Base-by-base conservation (phyloP, 805 yeast genomes). In the Starmerella potacharoeniae region DNA sequence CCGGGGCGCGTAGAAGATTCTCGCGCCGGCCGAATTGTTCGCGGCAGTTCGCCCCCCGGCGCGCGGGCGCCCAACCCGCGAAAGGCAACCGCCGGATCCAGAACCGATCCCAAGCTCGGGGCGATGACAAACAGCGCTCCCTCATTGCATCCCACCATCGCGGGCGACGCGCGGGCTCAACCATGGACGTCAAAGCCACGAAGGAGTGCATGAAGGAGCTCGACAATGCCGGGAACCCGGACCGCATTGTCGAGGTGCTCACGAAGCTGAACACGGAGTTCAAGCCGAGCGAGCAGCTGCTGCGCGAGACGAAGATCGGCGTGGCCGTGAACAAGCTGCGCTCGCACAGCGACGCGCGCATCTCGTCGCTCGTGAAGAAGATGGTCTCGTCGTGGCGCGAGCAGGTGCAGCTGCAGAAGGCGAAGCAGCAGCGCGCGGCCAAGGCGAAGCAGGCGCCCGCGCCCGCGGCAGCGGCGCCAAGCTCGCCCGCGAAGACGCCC, bases 221-320 rank as follows among this genome's bases (percentile, higher is more conserved):
- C 65, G 96, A 89, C 59, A 84, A 84, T 71, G 78, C 86, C 28
- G 72, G 77, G 35, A 78, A 78, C 53, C 83, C 86, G 52, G 79
- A 77, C 42, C 77, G 84, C 3, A 78, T 86, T 31, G 65, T 84
- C 54, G 84, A 83, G 66, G 77, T 90, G 16, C 72, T 91, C 60
- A 77, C 74, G 44, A 74, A 77, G 29, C 72, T 91, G 58, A 81
- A 84, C 61, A 79, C 76, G 55, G 86, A 86, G 11, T 86, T 88
- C 52, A 74, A 75, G 62, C 96, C 97, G 9, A 82, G 95, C 1
- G 97, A 91, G 66, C 79, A 82, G 66, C 74, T 91, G 37, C 75
- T 91, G 51, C 78, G 97, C 64, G 95, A 91, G 65, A 93, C 98
- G 8, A 89, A 88, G 69, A 91, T 93, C n/a, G 98, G 98, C 60